Evolutionary conservation across 768 basidiomycete genomes (phyloP), one percentile per base, ranked within the genome.

Genomic region (Hortiboletus campestris): DNA sequence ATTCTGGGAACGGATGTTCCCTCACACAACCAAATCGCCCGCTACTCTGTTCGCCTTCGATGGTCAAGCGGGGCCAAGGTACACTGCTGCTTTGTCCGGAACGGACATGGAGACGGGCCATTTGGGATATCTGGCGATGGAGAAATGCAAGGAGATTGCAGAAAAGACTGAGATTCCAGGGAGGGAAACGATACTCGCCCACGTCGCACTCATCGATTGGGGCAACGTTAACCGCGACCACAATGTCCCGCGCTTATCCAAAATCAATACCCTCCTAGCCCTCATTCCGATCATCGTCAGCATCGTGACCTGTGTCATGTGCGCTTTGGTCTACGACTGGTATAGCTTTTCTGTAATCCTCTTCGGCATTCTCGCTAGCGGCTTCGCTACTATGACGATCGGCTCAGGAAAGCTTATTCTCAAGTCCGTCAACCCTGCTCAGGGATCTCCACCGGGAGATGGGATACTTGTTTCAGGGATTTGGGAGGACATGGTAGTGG

Each of bases 351-450:
- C 63, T 9, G 58, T 70, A 29, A 70, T 74, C 46, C 29, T 69
- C 0, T 29, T 73, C 4, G 74, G 73, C 11, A 71, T 74, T 19
- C 11, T 74, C 14, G 50, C 65, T 47, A 63, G 60, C 11, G 72
- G 73, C 17, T 35, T 68, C 9, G 60, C 72, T 19, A 61, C 64
- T 43, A 47, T 61, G 13, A 56, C 61, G 3, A 62, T 72, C 9
- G 71, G 71, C 2, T 65, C 61, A 0, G 72, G 63, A 35, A 57
- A 46, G 20, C 58, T 72, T 2, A 31, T 17, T 6, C 56, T 70
- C 44, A 39, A 36, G 16, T 53, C 55, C 35, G 45, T 58, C n/a
- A 28, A 32, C n/a, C 61, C 70, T 25, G 59, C 63, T 2, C 1
- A 10, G 3, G 61, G 60, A 12, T 52, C 62, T 0, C 72, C 70